Conservation (phyloP, 2,329 filamentous ascomycete genomes). For the Aspergillus fijiensis region DNA sequence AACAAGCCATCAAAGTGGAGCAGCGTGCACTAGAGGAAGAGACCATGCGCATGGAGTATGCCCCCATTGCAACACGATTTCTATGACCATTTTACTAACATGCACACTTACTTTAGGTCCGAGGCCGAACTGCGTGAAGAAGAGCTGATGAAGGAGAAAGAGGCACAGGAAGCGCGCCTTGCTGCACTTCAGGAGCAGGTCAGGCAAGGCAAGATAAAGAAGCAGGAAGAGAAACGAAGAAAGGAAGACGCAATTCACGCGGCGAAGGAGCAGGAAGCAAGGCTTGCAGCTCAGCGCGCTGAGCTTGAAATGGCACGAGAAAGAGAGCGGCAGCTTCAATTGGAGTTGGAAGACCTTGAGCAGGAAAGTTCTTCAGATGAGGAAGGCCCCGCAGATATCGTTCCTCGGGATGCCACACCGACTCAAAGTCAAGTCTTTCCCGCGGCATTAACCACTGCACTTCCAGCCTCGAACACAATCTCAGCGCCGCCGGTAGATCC, state of each 20-base stretch:
- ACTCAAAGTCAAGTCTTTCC: constrained; percentile 57
- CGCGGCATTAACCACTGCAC: constrained; percentile 29
- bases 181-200: constrained; percentile 93
- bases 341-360: constrained; percentile 76
- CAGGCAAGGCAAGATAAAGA: constrained; percentile 87
- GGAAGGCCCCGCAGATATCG: constrained; percentile 71
- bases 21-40: constrained; percentile 74
- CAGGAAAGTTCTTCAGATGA: constrained; percentile 79
- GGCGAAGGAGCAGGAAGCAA: constrained; percentile 82
- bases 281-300: constrained; percentile 78
- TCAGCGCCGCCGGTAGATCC: constrained; percentile 48
- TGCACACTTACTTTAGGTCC: constrained; percentile 54
- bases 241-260: constrained; percentile 86
- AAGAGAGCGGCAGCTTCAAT: constrained; percentile 83
- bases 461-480: constrained; percentile 24
- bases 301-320: constrained; percentile 91
- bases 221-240: constrained; percentile 90
- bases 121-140: constrained; percentile 74
- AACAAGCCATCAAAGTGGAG: constrained; percentile 59
- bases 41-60: constrained; percentile 79
- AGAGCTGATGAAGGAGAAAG: constrained; percentile 74
- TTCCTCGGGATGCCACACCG: constrained; percentile 60
- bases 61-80: constrained; percentile 29
- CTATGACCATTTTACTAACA: background rate
- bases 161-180: constrained; percentile 77